These are phyloP conservation scores for Luffa aegyptiaca DNA, from an alignment of 306 rosid genomes.

Conservation along the genomic window DNA sequence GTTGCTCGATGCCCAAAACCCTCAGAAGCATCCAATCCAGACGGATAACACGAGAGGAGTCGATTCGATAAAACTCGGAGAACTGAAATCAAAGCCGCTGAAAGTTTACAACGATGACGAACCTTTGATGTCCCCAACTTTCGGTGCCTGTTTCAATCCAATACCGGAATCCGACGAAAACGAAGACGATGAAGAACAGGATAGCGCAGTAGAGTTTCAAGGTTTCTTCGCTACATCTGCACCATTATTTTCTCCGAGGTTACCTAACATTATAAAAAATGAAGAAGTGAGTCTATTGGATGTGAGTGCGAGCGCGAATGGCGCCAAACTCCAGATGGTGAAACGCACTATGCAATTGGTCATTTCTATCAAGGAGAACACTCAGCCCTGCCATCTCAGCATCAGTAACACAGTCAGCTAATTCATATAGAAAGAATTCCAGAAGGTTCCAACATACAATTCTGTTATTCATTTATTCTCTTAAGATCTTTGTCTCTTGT, in stretches of 20 bases:
- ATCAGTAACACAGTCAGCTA: no score
- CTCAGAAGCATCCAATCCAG: neutral
- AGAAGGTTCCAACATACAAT: no score
- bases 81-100: slow-evolving; percentile 34
- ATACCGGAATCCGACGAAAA: slow-evolving; percentile 84
- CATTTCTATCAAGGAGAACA: no score
- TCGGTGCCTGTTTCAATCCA: slow-evolving; percentile 61
- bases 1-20: slow-evolving; percentile 16
- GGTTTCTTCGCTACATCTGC: slow-evolving; percentile 44
- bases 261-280: neutral
- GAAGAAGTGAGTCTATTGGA: slow-evolving; percentile 48
- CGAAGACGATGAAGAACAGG: slow-evolving; percentile 39
- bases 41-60: neutral
- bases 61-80: slow-evolving; percentile 19
- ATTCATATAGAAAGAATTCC: no score
- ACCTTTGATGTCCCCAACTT: slow-evolving; percentile 60
- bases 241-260: slow-evolving; percentile 13
- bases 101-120: slow-evolving; percentile 84
- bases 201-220: slow-evolving; percentile 39
- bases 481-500: no score
- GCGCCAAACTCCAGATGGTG: slow-evolving; percentile 47
- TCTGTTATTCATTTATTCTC: no score
- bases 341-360: slow-evolving; percentile 55
- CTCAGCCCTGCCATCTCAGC: no score
- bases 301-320: slow-evolving; percentile 42